Percentiles rank a stretch among this genome's conserved stretches.
These are phyloP conservation scores for Corallochytrium limacisporum DNA, from an alignment of 78 protist genomes.

Conservation along the genomic window DNA sequence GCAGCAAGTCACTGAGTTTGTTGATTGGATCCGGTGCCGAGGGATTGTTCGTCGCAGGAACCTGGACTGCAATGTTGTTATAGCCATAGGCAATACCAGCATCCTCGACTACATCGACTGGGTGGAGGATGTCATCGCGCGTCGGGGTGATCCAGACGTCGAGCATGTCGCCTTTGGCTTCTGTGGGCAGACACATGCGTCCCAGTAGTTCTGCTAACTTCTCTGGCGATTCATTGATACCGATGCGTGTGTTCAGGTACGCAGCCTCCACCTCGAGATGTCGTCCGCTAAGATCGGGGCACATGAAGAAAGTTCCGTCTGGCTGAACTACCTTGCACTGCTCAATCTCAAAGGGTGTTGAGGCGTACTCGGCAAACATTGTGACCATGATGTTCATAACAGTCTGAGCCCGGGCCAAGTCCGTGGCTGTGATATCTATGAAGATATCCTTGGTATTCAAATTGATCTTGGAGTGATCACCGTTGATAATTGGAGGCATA, in stretches of 20 bases:
- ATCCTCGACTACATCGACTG: slow-evolving; percentile 95
- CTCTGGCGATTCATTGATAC: slow-evolving; percentile 14
- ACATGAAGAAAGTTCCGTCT: background rate
- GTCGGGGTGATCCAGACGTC: slow-evolving; percentile 49
- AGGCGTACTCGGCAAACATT: slow-evolving; percentile 73
- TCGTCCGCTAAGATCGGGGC: background rate
- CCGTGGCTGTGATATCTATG: slow-evolving; percentile 96
- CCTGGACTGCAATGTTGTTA: slow-evolving; percentile 41
- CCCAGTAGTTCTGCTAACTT: background rate
- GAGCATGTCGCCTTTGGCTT: background rate
- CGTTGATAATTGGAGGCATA: slow-evolving; percentile 98
- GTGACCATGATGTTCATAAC: slow-evolving; percentile 83
- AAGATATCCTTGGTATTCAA: slow-evolving; percentile 80
- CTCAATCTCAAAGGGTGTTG: slow-evolving; percentile 29
- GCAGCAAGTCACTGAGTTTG: slow-evolving; percentile 56
- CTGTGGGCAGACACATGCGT: slow-evolving; percentile 15
- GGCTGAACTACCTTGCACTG: background rate
- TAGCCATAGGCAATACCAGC: slow-evolving; percentile 93
- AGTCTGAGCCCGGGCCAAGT: slow-evolving; percentile 76
- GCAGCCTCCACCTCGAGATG: background rate
- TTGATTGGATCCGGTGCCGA: slow-evolving; percentile 65
- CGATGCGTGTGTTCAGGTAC: slow-evolving; percentile 27
- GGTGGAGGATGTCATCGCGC: slow-evolving; percentile 85
- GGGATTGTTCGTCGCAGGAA: background rate
- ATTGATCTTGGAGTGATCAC: slow-evolving; percentile 84